phyloP scores from a whole-genome alignment of 176 grass and related monocot genomes.

The Carex myosuroides region DNA sequence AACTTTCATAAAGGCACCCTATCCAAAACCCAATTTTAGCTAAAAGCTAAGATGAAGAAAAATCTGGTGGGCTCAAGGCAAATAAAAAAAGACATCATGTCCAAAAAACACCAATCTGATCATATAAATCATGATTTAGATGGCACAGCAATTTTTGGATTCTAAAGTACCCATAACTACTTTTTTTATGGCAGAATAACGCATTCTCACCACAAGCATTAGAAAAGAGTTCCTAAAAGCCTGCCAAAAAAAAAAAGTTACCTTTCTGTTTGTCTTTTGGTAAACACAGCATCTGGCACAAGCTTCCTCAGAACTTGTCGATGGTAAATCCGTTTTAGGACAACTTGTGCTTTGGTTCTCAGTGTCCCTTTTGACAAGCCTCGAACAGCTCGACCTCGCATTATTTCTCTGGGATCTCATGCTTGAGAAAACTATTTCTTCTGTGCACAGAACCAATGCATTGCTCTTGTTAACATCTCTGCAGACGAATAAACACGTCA shows the following conservation, averaged over 20 bases:
- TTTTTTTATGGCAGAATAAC: too few species aligned
- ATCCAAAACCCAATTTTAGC: too few species aligned
- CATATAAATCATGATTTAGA: too few species aligned
- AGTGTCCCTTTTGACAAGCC: conserved; percentile 42
- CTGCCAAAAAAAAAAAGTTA: background rate
- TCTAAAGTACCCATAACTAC: too few species aligned
- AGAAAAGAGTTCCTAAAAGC: too few species aligned
- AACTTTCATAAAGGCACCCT: too few species aligned
- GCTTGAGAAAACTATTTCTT: conserved; percentile 61
- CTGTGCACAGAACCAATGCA: conserved; percentile 62
- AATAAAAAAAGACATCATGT: too few species aligned
- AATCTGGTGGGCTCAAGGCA: too few species aligned
- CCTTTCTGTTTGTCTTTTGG: conserved; percentile 48
- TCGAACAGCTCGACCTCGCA: conserved; percentile 37
- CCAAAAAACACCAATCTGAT: too few species aligned
- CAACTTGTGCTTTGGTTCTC: background rate
- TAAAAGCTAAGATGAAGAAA: too few species aligned
- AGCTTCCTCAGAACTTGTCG: background rate
- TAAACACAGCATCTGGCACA: conserved; percentile 54
- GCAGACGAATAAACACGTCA: background rate
- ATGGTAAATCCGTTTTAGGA: conserved; percentile 10
- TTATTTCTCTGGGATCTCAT: conserved; percentile 51
- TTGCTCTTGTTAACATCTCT: conserved; percentile 62
- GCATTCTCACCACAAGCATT: too few species aligned
- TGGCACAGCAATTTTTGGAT: too few species aligned